Evolutionary conservation across 2,329 filamentous ascomycete genomes (phyloP), one percentile per base, ranked within the genome.

Genomic region (Cercospora zeina): DNA sequence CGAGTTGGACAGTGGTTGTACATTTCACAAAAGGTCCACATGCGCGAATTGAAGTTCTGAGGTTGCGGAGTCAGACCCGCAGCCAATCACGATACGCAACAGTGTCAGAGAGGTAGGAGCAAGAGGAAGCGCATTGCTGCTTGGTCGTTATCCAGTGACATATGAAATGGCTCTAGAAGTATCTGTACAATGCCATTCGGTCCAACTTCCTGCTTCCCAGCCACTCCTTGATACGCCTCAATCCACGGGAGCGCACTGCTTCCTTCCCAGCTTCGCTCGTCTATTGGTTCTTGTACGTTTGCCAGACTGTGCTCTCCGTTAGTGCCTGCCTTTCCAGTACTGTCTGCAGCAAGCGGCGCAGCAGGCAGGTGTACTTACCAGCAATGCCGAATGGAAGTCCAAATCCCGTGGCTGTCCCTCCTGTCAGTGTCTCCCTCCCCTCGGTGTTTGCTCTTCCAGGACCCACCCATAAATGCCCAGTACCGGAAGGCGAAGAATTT

Each of bases 401-500:
- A 77, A 87, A 88, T 70, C 84, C 85, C 68, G 78, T 77, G 69
- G 77, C 85, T 87, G 67, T 36, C 59, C 37, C 14, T 31, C 59
- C 37, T 58, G 73, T 83, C 72, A 84, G 80, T 71, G 49, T 58
- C 56, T 53, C 54, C 45, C 27, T 36, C 49, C 33, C 37, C 53
- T 47, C 27, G 9, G 49, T 53, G 30, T 27, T 31, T 61, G 66
- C 49, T 50, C 53, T n/a, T 58, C 54, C 24, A 7, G 36, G 33
- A 79, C 82, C 66, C 76, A 90, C 88, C 77, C 84, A 88, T 88
- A 82, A 90, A 95, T 67, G 77, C 76, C 89, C 91, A 96, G 87
- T 89, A 99, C 80, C 88, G 85, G 71, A 91, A 66, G 69, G 82
- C 85, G 78, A 99, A 99, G 81, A 84, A 89, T 81, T 87, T 90